Evolutionary conservation across 441 rosid genomes (phyloP), one percentile per base, ranked within the genome.

Genomic region (Adansonia grandidieri): DNA sequence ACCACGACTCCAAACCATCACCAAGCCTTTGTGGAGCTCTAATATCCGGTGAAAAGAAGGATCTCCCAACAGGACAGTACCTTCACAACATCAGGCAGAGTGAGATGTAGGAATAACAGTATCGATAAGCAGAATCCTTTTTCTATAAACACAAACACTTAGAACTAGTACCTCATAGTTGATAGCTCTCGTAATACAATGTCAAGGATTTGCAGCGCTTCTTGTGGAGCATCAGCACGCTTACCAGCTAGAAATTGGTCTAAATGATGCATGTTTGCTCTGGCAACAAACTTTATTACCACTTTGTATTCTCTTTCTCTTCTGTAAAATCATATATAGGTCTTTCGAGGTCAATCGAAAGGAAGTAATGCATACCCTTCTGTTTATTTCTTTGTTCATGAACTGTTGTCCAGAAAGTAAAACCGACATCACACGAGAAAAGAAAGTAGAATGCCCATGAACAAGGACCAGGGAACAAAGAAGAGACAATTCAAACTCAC

Each of bases 1-100:
- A 93, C 99, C 99, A 96, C 32, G 97, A 91, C 88, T 96, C 97
- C 85, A 96, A 89, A 74, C 99, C 99, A 17, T 96, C 99, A 69
- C 99, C 97, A 13, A 96, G 96, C 40, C 92, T 78, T 75, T 94
- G 97, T 0, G 97, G 97, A 37, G 86, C 84, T 85, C 91, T 85
- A 62, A 93, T 85, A 85, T 87, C 88, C 5, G 96, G 99, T 20
- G 99, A 96, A 74, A 92, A 96, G 87, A 96, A 96, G 37, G 96
- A 96, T 82, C 97, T 89, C 61, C 97, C 98, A 62, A 96, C 79
- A 0, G 97, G 96, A 78, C 92, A 91, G 79, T 88, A 96, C 86
- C 97, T 92, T 82, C 83, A 83, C 42, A 78, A 5, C 32, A 75
- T 40, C 22, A 50, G 47, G 50, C 47, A 48, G 32, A 5, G 50